Conservation (phyloP, 441 rosid species). For the Brassica hybrid region DNA sequence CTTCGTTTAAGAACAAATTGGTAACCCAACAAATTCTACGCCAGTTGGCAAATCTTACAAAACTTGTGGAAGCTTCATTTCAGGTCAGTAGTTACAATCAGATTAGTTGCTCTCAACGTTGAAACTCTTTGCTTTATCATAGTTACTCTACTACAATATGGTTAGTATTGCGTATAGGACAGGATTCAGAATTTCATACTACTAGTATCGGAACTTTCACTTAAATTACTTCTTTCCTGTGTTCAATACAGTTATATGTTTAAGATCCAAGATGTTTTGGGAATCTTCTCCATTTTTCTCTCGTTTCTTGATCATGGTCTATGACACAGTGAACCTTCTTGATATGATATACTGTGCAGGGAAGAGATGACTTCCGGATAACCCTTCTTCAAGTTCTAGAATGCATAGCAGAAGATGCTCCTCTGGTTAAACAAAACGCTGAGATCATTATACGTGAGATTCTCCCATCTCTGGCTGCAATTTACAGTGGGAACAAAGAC, state of each 20-base stretch:
- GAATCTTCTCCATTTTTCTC: conserved; percentile 1
- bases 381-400: conserved; percentile 87
- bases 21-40: conserved; percentile 68
- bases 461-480: conserved; percentile 78
- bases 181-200: neutral
- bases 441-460: conserved; percentile 63
- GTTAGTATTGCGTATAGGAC: neutral
- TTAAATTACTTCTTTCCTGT: neutral
- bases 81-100: conserved; percentile 50
- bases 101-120: conserved; percentile 10
- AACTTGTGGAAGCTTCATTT: conserved; percentile 81
- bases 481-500: conserved; percentile 92
- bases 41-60: conserved; percentile 84
- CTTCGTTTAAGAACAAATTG: conserved; percentile 76
- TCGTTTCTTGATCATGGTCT: neutral
- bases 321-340: neutral
- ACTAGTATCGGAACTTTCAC: neutral
- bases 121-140: conserved; percentile 8
- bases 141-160: neutral
- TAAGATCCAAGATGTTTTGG: neutral
- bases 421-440: conserved; percentile 61
- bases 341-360: conserved; percentile 50
- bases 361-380: conserved; percentile 93
- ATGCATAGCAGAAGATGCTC: conserved; percentile 73
- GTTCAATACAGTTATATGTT: neutral